phyloP scores from a whole-genome alignment of 2,329 filamentous ascomycete genomes.

The Acrocalymma vagum region DNA sequence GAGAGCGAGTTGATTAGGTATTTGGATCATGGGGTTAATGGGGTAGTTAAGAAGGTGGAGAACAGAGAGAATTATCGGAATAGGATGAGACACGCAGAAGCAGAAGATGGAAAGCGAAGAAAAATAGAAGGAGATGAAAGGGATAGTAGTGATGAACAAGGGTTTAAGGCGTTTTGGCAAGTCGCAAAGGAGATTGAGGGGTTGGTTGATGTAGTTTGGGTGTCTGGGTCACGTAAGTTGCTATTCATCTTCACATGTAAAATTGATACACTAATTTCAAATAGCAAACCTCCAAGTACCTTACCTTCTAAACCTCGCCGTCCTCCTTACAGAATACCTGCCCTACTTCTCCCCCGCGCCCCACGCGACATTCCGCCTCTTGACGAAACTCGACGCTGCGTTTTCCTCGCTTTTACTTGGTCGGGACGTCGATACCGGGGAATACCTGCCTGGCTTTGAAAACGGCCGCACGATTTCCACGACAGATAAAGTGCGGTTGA shows the following conservation, averaged over 20 bases:
- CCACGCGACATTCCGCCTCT: conserved; percentile 71
- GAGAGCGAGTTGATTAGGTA: conserved; percentile 67
- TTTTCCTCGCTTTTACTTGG: conserved; percentile 80
- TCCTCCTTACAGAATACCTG: conserved; percentile 76
- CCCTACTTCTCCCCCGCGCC: conserved; percentile 75
- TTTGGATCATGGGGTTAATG: conserved; percentile 60
- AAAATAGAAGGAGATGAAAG: no score
- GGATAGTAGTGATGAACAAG: no score
- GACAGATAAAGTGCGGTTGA: conserved; percentile 88
- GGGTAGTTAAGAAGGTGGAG: conserved; percentile 36
- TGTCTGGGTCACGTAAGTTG: conserved; percentile 81
- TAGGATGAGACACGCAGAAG: conserved; percentile 55
- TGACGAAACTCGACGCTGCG: conserved; percentile 83
- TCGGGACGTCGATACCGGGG: conserved; percentile 70
- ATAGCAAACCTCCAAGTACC: conserved; percentile 81
- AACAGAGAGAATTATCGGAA: conserved; percentile 51
- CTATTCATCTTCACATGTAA: not conserved
- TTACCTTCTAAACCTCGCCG: conserved; percentile 80
- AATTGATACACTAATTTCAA: conserved; percentile 2
- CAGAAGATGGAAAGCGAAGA: no score
- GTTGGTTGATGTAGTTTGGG: conserved; percentile 83
- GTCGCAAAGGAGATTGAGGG: conserved; percentile 77
- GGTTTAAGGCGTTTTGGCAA: conserved; percentile 71
- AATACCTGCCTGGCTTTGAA: conserved; percentile 75
- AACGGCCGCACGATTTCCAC: conserved; percentile 71